These are phyloP conservation scores for Ceratobasidium sp. DNA, from an alignment of 1,284 basidiomycete genomes.

Conservation along the genomic window DNA sequence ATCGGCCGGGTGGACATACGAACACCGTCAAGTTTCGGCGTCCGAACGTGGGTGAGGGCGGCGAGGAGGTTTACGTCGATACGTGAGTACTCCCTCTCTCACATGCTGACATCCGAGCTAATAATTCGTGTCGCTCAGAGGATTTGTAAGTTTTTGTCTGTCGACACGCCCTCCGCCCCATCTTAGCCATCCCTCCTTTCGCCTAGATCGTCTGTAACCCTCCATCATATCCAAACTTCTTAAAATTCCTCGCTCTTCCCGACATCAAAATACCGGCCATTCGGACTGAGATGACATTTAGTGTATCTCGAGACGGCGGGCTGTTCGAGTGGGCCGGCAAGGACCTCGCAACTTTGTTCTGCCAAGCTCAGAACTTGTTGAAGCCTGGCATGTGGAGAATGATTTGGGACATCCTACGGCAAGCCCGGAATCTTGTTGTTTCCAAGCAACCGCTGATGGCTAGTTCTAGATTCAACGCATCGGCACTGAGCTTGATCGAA, in stretches of 20 bases:
- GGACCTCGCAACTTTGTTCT: constrained; percentile 68
- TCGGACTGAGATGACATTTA: constrained; percentile 80
- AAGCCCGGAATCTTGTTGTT: not conserved
- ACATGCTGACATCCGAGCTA: not conserved
- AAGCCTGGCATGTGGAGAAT: constrained; percentile 77
- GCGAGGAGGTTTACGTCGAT: constrained; percentile 65
- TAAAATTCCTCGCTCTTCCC: constrained; percentile 68
- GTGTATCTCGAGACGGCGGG: constrained; percentile 72
- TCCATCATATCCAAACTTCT: constrained; percentile 81
- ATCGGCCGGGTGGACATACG: constrained; percentile 78
- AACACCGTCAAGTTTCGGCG: constrained; percentile 71
- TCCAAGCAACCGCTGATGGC: not conserved
- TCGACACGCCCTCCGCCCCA: not conserved
- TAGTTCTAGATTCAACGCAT: constrained; percentile 70
- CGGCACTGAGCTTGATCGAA: constrained; percentile 58
- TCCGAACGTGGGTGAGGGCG: constrained; percentile 48
- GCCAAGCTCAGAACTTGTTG: constrained; percentile 66
- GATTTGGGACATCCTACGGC: constrained; percentile 70
- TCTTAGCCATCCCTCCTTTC: not conserved
- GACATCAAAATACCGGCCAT: constrained; percentile 57
- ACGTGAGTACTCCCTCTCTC: constrained; percentile 59
- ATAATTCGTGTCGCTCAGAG: constrained; percentile 49
- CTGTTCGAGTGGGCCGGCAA: constrained; percentile 79
- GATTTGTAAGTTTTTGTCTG: constrained; percentile 56
- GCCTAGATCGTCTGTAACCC: constrained; percentile 80